phyloP scores from a whole-genome alignment of 2,329 filamentous ascomycete genomes.

The Arthrobotrys sinensis region DNA sequence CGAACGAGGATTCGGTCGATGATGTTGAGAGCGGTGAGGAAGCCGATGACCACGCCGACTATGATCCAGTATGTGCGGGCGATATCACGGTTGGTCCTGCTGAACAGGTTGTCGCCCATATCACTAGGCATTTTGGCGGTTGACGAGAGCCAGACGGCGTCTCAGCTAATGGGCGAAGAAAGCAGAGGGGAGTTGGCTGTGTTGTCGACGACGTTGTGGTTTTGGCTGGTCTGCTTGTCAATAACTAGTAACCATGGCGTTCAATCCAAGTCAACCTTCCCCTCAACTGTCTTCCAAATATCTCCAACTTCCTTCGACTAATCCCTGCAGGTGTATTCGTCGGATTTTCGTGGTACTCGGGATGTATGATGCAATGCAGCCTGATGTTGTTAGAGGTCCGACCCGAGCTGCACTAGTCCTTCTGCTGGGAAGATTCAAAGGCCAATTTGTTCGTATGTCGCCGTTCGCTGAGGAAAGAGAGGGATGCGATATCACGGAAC shows the following conservation, averaged over 20 bases:
- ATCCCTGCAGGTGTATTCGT: neutral
- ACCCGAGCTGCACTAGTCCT: neutral
- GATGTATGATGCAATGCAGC: too few species aligned
- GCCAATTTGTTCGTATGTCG: neutral
- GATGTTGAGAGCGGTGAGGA: slow-evolving; percentile 52
- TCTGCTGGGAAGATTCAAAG: neutral
- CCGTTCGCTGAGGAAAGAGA: slow-evolving; percentile 5
- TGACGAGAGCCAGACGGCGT: neutral
- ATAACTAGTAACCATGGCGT: slow-evolving; percentile 7
- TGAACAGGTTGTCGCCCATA: slow-evolving; percentile 57
- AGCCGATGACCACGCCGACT: slow-evolving; percentile 49
- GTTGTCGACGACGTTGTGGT: slow-evolving; percentile 39
- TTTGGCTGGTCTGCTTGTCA: slow-evolving; percentile 27
- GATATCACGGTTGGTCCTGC: slow-evolving; percentile 46
- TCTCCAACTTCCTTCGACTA: neutral
- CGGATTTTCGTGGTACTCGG: neutral
- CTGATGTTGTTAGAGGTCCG: neutral
- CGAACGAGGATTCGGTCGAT: slow-evolving; percentile 47
- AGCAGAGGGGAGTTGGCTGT: slow-evolving; percentile 24
- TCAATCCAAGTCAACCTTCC: neutral
- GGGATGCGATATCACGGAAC: slow-evolving; percentile 4
- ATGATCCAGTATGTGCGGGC: slow-evolving; percentile 56
- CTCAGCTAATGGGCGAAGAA: neutral
- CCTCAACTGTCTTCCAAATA: neutral
- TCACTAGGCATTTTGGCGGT: slow-evolving; percentile 58